Base-by-base conservation (phyloP, 1,284 basidiomycete species). In the Kwoniella shivajii region DNA sequence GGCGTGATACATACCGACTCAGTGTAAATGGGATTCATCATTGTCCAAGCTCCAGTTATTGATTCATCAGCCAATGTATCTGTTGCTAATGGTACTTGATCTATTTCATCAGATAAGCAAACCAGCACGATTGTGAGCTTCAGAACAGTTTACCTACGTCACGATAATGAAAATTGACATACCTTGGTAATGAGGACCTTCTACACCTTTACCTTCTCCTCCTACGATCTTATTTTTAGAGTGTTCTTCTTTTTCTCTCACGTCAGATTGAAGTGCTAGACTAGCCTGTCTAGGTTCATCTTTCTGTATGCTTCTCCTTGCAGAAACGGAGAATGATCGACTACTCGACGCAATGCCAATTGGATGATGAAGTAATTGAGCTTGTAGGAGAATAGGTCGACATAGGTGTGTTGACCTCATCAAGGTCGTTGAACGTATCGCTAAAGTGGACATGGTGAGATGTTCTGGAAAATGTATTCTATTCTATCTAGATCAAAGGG, bases 1-100 rank as follows among this genome's bases (percentile, higher is more conserved):
- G 11, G n/a, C 34, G 36, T 13, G 30, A 22, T 2, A 67, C 72
- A 50, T 52, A 73, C 73, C 18, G 60, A 60, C 18, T 73, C 66
- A 11, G 75, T 77, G 62, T 78, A 78, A 55, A 78, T 76, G 4
- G 76, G 77, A 59, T 75, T 72, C 60, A 74, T 73, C 56, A 78
- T 54, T 14, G 74, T 78, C 75, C 75, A 78, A 13, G 63, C 37
- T 11, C 76, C 72, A 18, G 68, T 67, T 5, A 56, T 56, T 6
- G 56, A 48, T 29, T 49, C 45, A 41, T 64, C 67, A n/a, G 56
- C 55, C 33, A 72, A 49, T 30, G 62, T 57, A 37, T 67, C 59
- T 7, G 13, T 43, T 24, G 51, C 34, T 16, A 20, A 18, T 29
- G 60, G 38, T 11, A 49, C 27, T 47, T 57, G 57, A 36, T 60